Conservation (phyloP, 1,139 yeast species). For the Diutina sp. region DNA sequence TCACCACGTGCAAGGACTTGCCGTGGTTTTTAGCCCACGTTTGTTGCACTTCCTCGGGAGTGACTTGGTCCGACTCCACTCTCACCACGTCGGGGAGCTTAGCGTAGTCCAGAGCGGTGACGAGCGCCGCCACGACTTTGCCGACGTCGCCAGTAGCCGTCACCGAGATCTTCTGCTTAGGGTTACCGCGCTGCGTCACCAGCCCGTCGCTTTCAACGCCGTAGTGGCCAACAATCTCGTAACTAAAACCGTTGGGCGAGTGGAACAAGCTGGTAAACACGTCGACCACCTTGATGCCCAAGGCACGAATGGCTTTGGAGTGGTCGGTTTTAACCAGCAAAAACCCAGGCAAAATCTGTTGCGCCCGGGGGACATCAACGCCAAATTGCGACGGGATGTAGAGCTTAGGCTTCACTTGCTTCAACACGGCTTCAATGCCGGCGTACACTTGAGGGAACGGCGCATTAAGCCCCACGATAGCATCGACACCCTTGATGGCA, state of each 20-base stretch:
- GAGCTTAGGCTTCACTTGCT: slow-evolving; percentile 32
- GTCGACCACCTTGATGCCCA: slow-evolving; percentile 41
- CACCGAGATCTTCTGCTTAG: slow-evolving; percentile 16
- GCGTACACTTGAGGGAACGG: slow-evolving; percentile 13
- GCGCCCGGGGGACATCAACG: slow-evolving; percentile 15
- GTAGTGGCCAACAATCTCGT: slow-evolving; percentile 19
- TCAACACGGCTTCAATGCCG: slow-evolving; percentile 20
- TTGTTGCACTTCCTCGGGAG: slow-evolving; percentile 26
- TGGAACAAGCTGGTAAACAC: slow-evolving; percentile 33
- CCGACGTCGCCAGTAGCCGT: slow-evolving; percentile 36
- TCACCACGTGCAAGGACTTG: slow-evolving; percentile 18
- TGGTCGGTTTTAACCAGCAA: slow-evolving; percentile 25
- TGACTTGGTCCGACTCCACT: slow-evolving; percentile 27
- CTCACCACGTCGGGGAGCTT: slow-evolving; percentile 33
- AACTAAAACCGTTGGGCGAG: slow-evolving; percentile 22
- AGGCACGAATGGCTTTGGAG: slow-evolving; percentile 23
- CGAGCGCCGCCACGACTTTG: slow-evolving; percentile 24
- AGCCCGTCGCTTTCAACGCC: slow-evolving; percentile 22
- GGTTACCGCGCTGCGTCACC: slow-evolving; percentile 29
- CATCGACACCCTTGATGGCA: slow-evolving; percentile 36
- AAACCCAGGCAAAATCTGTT: slow-evolving; percentile 18
- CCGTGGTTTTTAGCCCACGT: slow-evolving; percentile 28
- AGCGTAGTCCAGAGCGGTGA: slow-evolving; percentile 17
- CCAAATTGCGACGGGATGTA: slow-evolving; percentile 59
- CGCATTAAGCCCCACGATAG: slow-evolving; percentile 32